These are phyloP conservation scores for Fusarium dimerum DNA, from an alignment of 2,329 filamentous ascomycete genomes.

Conservation along the genomic window DNA sequence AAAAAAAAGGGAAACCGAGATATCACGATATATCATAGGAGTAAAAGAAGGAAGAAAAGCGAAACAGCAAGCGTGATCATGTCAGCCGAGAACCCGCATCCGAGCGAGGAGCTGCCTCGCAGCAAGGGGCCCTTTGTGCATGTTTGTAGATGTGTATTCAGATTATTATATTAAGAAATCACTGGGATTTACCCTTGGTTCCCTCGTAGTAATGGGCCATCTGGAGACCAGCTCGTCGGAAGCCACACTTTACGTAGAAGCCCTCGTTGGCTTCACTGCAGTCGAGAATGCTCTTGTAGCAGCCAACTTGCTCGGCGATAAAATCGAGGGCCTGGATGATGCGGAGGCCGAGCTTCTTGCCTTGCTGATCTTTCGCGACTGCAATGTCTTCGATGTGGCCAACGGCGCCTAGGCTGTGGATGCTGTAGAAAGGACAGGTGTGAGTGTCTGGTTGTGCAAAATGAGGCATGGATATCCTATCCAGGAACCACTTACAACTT, in stretches of 20 bases:
- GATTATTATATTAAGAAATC: constrained; percentile 8
- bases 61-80: background rate
- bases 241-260: constrained; percentile 98
- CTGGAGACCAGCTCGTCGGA: constrained; percentile 85
- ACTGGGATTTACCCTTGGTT: constrained; percentile 48
- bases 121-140: background rate
- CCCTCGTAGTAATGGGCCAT: constrained; percentile 94
- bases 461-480: too few species aligned
- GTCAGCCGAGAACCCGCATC: background rate
- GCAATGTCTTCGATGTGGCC: constrained; percentile 99
- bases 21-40: too few species aligned
- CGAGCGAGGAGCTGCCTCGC: background rate
- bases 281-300: constrained; percentile 96
- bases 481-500: constrained; percentile 69
- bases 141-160: background rate
- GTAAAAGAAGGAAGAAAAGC: constrained; percentile 14
- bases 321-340: constrained; percentile 93
- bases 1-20: background rate
- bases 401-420: constrained; percentile 78
- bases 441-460: constrained; percentile 12
- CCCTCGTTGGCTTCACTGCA: constrained; percentile 96
- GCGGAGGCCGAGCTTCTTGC: constrained; percentile 90
- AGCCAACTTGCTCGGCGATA: constrained; percentile 84
- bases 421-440: constrained; percentile 47
- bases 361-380: constrained; percentile 91